A percentile compares a stretch with the other conserved stretches of the same genome.
These are phyloP conservation scores for Apiotrichum domesticum DNA, from an alignment of 1,284 basidiomycete genomes.

Conservation along the genomic window DNA sequence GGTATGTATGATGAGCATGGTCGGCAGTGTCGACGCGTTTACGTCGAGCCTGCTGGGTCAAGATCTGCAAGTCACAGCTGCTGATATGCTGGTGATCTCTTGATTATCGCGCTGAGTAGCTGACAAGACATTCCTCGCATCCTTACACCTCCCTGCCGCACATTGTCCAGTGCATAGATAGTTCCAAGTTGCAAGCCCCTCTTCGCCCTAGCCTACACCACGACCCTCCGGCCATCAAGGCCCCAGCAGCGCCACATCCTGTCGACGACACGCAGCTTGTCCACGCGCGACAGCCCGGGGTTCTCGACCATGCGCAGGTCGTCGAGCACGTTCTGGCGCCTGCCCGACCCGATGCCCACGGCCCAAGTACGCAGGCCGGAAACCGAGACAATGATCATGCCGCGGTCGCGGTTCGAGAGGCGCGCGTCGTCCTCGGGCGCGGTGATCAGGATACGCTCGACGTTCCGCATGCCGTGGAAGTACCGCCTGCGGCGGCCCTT, in stretches of 20 bases:
- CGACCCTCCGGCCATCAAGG: slow-evolving; percentile 20
- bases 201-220: not conserved
- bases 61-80: too few species aligned
- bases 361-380: slow-evolving; percentile 45
- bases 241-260: slow-evolving; percentile 91
- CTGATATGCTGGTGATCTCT: too few species aligned
- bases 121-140: too few species aligned
- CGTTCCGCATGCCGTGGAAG: slow-evolving; percentile 51
- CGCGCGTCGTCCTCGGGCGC: slow-evolving; percentile 37
- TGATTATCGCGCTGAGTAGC: too few species aligned
- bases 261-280: slow-evolving; percentile 71
- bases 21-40: too few species aligned
- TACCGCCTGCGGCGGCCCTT: slow-evolving; percentile 44
- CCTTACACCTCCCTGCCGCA: too few species aligned
- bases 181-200: too few species aligned
- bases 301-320: slow-evolving; percentile 81
- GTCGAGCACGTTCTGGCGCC: slow-evolving; percentile 67
- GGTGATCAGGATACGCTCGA: slow-evolving; percentile 61
- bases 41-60: too few species aligned
- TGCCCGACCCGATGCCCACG: slow-evolving; percentile 29
- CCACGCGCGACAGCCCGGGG: slow-evolving; percentile 57
- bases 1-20: too few species aligned
- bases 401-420: slow-evolving; percentile 47
- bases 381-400: slow-evolving; percentile 50
- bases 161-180: too few species aligned